These are phyloP conservation scores for Vicia faba DNA, from an alignment of 306 rosid species.

Conservation along the genomic window DNA sequence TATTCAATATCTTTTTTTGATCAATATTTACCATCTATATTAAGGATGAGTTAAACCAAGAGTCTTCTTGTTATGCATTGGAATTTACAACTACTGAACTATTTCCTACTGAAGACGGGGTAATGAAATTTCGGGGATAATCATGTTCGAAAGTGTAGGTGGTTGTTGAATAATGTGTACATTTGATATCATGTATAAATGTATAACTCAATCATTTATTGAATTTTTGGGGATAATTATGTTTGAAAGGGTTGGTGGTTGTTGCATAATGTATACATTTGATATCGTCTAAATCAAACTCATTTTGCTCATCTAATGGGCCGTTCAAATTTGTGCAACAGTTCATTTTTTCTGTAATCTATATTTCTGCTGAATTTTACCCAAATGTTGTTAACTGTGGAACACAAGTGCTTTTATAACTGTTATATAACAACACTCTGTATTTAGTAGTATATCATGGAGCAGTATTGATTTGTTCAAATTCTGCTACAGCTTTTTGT, in stretches of 20 bases:
- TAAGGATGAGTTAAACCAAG: constrained; percentile 6
- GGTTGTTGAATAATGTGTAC: constrained; percentile 20
- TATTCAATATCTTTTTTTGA: constrained; percentile 2
- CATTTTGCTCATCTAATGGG: constrained; percentile 14
- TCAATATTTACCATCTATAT: neutral
- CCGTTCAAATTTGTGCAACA: constrained; percentile 6
- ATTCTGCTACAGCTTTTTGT: too few relatives aligned
- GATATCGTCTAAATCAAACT: neutral
- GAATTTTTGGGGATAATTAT: too few relatives aligned
- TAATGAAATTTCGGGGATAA: neutral
- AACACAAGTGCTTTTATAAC: too few relatives aligned
- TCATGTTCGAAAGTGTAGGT: neutral
- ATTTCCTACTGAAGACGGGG: neutral
- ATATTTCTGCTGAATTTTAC: neutral
- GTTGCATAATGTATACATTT: constrained; percentile 19
- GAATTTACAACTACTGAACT: constrained; percentile 4
- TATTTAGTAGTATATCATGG: too few relatives aligned
- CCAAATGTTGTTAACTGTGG: too few relatives aligned
- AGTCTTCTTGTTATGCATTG: constrained; percentile 9
- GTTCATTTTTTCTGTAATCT: constrained; percentile 6
- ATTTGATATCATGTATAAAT: too few relatives aligned
- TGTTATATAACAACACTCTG: too few relatives aligned
- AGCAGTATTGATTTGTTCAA: too few relatives aligned
- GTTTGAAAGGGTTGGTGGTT: constrained; percentile 2
- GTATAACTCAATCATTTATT: too few relatives aligned